Evolutionary conservation across 495 filamentous ascomycete genomes (phyloP).

Genomic region (Penicillium ochrochloron): DNA sequence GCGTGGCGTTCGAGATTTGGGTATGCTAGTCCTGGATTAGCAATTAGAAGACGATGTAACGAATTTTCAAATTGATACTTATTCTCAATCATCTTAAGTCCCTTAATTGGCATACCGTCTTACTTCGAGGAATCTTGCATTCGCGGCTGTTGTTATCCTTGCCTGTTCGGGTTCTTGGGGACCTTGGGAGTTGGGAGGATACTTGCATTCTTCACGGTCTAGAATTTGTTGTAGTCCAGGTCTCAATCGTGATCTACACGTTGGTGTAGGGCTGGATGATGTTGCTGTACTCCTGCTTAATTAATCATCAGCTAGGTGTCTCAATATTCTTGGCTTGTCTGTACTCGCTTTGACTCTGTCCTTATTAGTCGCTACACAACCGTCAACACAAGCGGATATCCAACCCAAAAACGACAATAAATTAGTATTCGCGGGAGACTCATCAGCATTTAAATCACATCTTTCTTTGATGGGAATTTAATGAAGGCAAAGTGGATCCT

Average conservation of each 20-base stretch:
- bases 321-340: background rate
- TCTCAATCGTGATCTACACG: background rate
- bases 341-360: background rate
- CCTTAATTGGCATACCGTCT: background rate
- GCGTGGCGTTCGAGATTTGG: background rate
- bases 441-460: background rate
- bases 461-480: background rate
- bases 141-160: background rate
- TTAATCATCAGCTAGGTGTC: background rate
- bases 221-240: background rate
- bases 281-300: background rate
- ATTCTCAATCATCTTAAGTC: background rate
- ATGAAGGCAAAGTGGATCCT: background rate
- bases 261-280: conserved; percentile 16
- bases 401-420: no score
- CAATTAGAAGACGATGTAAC: background rate
- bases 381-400: no score
- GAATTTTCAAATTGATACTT: background rate
- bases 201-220: conserved; percentile 1
- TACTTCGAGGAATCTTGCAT: background rate
- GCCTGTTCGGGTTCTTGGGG: background rate
- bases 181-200: conserved; percentile 1
- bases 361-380: background rate
- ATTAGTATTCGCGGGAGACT: no score
- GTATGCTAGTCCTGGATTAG: background rate